Evolutionary conservation across 495 filamentous ascomycete genomes (phyloP).

Genomic region (Podospora anserina): DNA sequence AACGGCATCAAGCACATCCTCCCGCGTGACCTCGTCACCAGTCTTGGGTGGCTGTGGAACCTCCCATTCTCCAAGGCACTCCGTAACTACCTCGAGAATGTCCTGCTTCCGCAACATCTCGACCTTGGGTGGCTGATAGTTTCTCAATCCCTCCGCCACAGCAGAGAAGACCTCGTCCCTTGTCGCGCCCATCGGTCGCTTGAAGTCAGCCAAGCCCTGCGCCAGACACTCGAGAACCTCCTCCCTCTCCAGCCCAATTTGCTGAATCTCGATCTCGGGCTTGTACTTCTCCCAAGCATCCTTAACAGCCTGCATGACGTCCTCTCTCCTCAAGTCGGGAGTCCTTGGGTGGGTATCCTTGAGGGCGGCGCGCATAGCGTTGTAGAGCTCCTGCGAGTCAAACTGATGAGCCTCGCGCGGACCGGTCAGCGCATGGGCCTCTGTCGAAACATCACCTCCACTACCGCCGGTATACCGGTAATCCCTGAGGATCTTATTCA

Average conservation of each 20-base stretch:
- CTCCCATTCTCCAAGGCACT: constrained; percentile 73
- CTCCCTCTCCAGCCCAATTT: constrained; percentile 82
- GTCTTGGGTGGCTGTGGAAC: constrained; percentile 50
- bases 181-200: constrained; percentile 50
- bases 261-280: constrained; percentile 84
- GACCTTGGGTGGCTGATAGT: constrained; percentile 67
- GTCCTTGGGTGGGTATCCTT: constrained; percentile 52
- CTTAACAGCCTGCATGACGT: constrained; percentile 77
- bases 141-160: constrained; percentile 75
- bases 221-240: constrained; percentile 81
- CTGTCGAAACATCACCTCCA: constrained; percentile 11
- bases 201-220: constrained; percentile 75
- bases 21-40: constrained; percentile 41
- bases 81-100: constrained; percentile 68
- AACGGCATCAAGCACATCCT: constrained; percentile 54
- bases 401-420: constrained; percentile 30
- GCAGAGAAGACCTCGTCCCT: constrained; percentile 78
- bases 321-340: constrained; percentile 58
- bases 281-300: constrained; percentile 91
- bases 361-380: constrained; percentile 72
- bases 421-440: background rate
- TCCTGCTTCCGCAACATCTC: constrained; percentile 75
- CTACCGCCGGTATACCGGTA: constrained; percentile 46
- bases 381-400: constrained; percentile 76
- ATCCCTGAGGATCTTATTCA: constrained; percentile 71